Base-by-base conservation (phyloP, 257 asterid species). In the Parsonsia alboflavescens region DNA sequence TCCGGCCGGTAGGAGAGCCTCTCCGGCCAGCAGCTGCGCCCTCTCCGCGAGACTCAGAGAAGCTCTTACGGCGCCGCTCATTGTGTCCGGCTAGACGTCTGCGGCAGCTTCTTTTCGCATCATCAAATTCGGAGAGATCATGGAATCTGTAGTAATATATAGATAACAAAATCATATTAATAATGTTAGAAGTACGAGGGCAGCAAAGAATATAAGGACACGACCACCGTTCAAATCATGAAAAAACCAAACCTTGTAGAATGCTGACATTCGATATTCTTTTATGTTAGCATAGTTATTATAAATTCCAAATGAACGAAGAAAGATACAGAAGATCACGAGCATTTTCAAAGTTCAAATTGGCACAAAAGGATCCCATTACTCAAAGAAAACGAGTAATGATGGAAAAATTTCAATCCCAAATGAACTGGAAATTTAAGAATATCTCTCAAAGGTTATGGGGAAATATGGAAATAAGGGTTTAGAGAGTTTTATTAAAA, bases 61-160 rank as follows among this genome's bases (percentile, higher is more conserved):
- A 70, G 49, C 26, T 13, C 59, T 70, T 70, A 10, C 74, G 61
- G 45, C 74, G 64, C 19, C 74, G 58, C 17, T 70, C 74, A 30
- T 70, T 70, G 59, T 70, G 77, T 5, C 89, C 91, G 6, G 89
- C 89, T 72, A 87, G 71, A 50, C 91, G 85, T 77, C 89, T 76
- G 52, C 89, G 59, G 79, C 91, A 87, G 79, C 91, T 87, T 76
- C 91, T 80, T 70, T 87, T 87, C 0, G 85, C 69, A 6, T 85
- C 89, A 17, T 87, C 91, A 44, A 87, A 87, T 58, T 87, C 89
- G 0, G 75, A 42, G 0, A 87, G 75, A 78, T 83, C 88, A 2
- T 87, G 91, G 69, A 87, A 87, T 56, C 91, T 87, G 84, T 30
- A 8, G 22, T 4, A 53, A 13, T 49, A 12, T 33, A 33, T 33